phyloP scores from a whole-genome alignment of 116 monocot species.

The Iris pallida region DNA sequence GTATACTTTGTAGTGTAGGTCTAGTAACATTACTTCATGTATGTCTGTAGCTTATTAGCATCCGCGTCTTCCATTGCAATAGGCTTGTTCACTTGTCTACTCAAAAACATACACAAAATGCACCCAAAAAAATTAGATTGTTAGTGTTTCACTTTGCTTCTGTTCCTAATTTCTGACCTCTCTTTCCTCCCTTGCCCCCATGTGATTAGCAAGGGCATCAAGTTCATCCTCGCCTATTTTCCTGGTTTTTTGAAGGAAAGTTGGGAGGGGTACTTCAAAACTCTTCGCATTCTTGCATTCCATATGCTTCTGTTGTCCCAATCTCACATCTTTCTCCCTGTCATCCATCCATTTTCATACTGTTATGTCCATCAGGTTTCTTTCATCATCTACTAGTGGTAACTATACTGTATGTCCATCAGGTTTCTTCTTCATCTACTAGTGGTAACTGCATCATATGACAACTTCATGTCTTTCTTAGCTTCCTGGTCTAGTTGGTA shows the following conservation, averaged over 20 bases:
- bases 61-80: background rate
- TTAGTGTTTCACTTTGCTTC: background rate
- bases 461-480: background rate
- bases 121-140: background rate
- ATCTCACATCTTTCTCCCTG: background rate
- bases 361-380: background rate
- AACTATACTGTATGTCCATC: too few relatives aligned
- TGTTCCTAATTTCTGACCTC: background rate
- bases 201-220: conserved; percentile 10
- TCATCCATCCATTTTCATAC: background rate
- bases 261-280: conserved; percentile 11
- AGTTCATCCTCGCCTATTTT: conserved; percentile 16
- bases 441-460: background rate
- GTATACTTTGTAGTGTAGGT: background rate
- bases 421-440: too few relatives aligned
- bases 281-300: too few relatives aligned
- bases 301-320: too few relatives aligned
- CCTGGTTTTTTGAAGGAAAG: conserved; percentile 26
- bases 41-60: background rate
- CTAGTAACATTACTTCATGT: conserved; percentile 3
- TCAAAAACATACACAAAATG: background rate
- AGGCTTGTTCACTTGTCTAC: background rate
- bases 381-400: background rate
- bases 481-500: background rate
- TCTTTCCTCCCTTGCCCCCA: background rate